These are phyloP conservation scores for Begonia fuchsioides DNA, from an alignment of 306 rosid genomes.

Conservation along the genomic window DNA sequence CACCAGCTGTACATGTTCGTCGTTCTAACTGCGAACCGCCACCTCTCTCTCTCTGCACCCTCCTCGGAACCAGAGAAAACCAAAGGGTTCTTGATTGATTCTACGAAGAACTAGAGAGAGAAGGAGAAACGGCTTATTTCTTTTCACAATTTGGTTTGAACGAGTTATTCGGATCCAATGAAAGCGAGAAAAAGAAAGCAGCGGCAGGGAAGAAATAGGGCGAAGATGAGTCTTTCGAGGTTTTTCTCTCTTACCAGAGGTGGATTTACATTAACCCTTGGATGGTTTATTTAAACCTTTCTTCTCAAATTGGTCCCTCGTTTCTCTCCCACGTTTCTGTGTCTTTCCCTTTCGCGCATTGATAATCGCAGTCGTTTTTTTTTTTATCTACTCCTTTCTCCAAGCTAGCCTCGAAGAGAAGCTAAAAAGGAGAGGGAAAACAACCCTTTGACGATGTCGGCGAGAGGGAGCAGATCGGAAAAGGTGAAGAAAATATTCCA, in stretches of 20 bases:
- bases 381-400: neutral
- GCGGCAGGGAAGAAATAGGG: slow-evolving; percentile 12
- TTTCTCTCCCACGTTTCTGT: neutral
- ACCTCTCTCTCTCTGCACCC: neutral
- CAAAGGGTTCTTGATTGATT: neutral
- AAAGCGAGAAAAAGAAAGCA: slow-evolving; percentile 9
- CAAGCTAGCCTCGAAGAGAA: neutral
- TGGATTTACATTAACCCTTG: too few relatives aligned
- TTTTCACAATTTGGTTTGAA: slow-evolving; percentile 16
- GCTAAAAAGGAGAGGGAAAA: neutral
- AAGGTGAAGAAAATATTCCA: slow-evolving; percentile 80
- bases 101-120: slow-evolving; percentile 50
- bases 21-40: slow-evolving; percentile 2
- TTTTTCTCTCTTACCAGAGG: neutral
- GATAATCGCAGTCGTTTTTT: neutral
- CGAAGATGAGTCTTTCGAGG: neutral
- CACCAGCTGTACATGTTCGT: neutral
- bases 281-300: neutral
- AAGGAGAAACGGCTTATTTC: neutral
- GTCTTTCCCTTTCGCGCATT: neutral
- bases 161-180: slow-evolving; percentile 8
- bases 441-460: slow-evolving; percentile 54
- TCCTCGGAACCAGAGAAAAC: neutral
- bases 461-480: slow-evolving; percentile 97
- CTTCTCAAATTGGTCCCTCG: neutral